Base-by-base conservation (phyloP, 345 rosid species). In the Cardamine occulta region DNA sequence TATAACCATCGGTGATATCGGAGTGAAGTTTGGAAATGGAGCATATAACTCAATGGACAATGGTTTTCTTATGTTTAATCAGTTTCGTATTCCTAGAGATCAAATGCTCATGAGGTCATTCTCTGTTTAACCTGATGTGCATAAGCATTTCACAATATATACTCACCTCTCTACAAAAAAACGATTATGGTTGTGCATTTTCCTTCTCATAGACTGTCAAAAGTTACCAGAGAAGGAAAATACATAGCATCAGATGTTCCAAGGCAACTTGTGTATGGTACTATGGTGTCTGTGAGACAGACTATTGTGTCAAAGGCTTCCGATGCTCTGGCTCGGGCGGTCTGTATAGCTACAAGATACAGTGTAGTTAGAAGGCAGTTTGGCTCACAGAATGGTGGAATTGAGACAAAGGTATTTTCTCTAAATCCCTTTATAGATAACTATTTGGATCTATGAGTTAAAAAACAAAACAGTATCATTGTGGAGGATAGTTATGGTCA, bases 361-460 rank as follows among this genome's bases (percentile, higher is more conserved):
- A 94, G 97, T 82, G 91, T 87, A 63, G 92, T 88, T 64, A 91
- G 96, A 62, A 87, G 97, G 73, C 98, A 91, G 79, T 91, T 94
- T 86, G 97, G 96, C 73, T 85, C 91, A 2, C 87, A 87, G 42
- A 75, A 82, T 65, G 93, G 89, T 68, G 84, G 93, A 54, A 68
- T 67, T 54, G 96, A 94, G 89, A 87, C 88, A 52, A 96, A 90
- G 93, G 98, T 91, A 81, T 28, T 35, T 10, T 74, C 3, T 24
- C 4, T 8, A 39, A 40, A 66, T 54, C 34, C 18, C 10, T 24
- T 39, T 35, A 40, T 5, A 24, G 6, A 51, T 72, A 72, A 72
- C 26, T 34, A 49, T 60, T 24, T 37, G 21, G 51, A 18, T 31
- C 47, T 7, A 26, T 35, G n/a, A 26, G n/a, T 53, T 5, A 12